phyloP scores from a whole-genome alignment of 2,329 filamentous ascomycete genomes.

The Aspergillus sp. region DNA sequence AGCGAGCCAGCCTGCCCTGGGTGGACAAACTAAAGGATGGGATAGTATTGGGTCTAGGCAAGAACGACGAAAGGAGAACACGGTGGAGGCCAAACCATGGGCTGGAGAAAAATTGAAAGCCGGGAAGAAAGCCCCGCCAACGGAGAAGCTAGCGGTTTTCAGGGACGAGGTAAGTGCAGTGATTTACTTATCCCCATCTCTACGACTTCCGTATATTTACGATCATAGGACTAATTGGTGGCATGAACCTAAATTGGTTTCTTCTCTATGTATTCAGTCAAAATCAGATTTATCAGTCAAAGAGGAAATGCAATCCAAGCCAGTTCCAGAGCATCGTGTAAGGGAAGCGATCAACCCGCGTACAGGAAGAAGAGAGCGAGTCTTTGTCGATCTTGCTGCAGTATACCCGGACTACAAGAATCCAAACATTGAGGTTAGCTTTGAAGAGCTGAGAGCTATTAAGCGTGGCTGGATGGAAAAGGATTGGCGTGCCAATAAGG shows the following conservation, averaged over 20 bases:
- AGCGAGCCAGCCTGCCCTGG: slow-evolving; percentile 56
- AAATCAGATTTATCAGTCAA: slow-evolving; percentile 39
- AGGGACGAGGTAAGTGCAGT: slow-evolving; percentile 83
- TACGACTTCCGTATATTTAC: slow-evolving; percentile 71
- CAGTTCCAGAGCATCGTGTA: slow-evolving; percentile 70
- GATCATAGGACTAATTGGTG: slow-evolving; percentile 90
- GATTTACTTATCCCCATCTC: slow-evolving; percentile 34
- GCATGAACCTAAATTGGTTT: slow-evolving; percentile 40
- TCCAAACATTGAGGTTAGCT: slow-evolving; percentile 74
- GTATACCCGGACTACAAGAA: slow-evolving; percentile 78
- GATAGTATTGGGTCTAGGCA: slow-evolving; percentile 84
- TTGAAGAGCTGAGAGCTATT: slow-evolving; percentile 85
- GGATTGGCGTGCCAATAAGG: slow-evolving; percentile 51
- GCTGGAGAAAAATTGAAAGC: slow-evolving; percentile 85
- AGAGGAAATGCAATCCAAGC: slow-evolving; percentile 46
- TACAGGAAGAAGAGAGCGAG: slow-evolving; percentile 79
- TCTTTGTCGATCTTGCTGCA: slow-evolving; percentile 81
- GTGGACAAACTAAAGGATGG: slow-evolving; percentile 71
- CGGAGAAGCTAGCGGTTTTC: slow-evolving; percentile 86
- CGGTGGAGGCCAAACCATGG: slow-evolving; percentile 83
- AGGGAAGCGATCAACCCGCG: slow-evolving; percentile 80
- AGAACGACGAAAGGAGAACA: slow-evolving; percentile 93
- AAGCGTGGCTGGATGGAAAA: slow-evolving; percentile 66
- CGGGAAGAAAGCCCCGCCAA: slow-evolving; percentile 74
- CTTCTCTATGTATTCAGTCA: slow-evolving; percentile 56